phyloP scores from a whole-genome alignment of 2,329 filamentous ascomycete genomes.

The Aspergillus udagawae region DNA sequence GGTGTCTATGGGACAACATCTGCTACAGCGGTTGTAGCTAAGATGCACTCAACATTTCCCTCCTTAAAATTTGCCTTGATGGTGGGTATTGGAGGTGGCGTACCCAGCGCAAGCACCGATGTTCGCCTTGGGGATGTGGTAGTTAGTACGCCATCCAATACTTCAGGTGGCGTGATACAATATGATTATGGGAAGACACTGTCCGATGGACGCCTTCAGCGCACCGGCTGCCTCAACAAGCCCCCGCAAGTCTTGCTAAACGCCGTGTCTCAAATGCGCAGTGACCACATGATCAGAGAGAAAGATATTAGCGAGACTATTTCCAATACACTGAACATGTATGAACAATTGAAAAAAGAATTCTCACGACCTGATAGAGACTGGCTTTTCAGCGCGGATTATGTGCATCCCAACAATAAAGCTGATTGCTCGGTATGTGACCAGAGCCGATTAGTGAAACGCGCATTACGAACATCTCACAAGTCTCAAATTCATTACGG shows the following conservation, averaged over 20 bases:
- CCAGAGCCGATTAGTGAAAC: neutral
- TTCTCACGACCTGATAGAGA: constrained; percentile 1
- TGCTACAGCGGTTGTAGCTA: neutral
- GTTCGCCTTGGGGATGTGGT: constrained; percentile 22
- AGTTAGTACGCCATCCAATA: constrained; percentile 10
- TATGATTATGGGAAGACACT: neutral
- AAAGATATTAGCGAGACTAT: neutral
- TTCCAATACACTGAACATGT: neutral
- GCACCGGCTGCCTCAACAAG: neutral
- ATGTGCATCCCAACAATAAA: neutral
- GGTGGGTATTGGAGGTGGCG: constrained; percentile 13
- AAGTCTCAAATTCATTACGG: neutral
- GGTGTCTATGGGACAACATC: constrained; percentile 2
- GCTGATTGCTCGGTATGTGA: neutral
- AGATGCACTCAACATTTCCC: neutral
- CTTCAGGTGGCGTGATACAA: constrained; percentile 1
- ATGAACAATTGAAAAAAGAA: neutral
- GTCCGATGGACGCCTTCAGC: neutral
- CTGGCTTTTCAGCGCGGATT: constrained; percentile 1
- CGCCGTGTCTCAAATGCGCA: neutral
- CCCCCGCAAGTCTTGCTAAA: neutral
- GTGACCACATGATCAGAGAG: too few species aligned
- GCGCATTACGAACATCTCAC: neutral
- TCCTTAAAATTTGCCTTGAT: constrained; percentile 4
- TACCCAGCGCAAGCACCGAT: constrained; percentile 4